Conservation (phyloP, 176 grass and related monocot species). For the Ensete ventricosum region DNA sequence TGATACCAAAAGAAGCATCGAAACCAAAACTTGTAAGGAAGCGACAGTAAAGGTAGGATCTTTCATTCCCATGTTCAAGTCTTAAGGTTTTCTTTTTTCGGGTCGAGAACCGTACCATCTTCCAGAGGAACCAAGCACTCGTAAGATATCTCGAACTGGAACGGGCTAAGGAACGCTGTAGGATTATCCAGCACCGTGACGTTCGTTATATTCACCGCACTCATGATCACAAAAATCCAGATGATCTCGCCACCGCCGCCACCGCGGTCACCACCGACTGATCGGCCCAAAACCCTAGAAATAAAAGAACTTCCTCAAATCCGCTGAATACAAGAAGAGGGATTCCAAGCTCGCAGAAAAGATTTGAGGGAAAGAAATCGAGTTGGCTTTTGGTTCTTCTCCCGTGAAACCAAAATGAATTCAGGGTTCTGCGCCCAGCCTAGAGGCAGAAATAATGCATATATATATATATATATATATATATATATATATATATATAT, state of each 20-base stretch:
- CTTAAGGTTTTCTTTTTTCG: no score
- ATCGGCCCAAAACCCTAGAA: neutral
- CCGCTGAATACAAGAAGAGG: neutral
- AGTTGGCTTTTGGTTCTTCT: neutral
- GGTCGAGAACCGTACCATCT: conserved; percentile 41
- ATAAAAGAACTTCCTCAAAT: neutral
- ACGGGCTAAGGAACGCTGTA: conserved; percentile 84
- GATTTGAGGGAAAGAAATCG: neutral
- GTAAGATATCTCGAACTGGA: conserved; percentile 99
- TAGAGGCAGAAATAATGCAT: neutral
- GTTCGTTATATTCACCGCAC: conserved; percentile 98
- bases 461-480: neutral
- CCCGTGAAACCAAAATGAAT: neutral
- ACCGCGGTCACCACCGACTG: neutral
- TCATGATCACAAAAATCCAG: conserved; percentile 37
- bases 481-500: neutral
- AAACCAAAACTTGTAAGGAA: neutral
- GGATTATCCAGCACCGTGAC: conserved; percentile 97
- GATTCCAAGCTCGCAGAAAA: neutral
- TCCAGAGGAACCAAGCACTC: conserved; percentile 95
- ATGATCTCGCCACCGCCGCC: neutral
- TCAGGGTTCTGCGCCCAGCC: neutral
- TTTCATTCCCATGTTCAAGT: no score
- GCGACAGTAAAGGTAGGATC: neutral
- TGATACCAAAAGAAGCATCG: neutral